Base-by-base conservation (phyloP, 352 stramenopile species). In the Globisporangium acanthophoron region DNA sequence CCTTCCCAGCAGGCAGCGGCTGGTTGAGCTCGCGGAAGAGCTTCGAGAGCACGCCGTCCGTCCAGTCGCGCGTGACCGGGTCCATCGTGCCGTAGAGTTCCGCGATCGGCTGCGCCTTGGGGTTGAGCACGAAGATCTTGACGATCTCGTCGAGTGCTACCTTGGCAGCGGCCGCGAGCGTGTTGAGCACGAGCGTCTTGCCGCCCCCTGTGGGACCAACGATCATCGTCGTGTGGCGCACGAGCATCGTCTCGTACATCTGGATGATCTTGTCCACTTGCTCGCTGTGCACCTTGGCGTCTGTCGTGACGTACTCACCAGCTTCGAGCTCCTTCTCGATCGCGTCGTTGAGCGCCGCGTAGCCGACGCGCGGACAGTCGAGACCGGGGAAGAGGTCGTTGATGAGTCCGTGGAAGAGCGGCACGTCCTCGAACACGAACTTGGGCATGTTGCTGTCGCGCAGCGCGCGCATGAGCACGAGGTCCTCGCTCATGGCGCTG, bases 201-300 rank as follows among this genome's bases (percentile, higher is more conserved):
- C 94, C 93, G 35, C 93, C 95, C 3, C 89, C 91, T 0, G 94
- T 98, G 2, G 92, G 92, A 0, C 95, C 95, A 0, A 98, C 94
- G 47, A 98, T 98, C 94, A 98, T 98, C 0, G 88, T 97, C 8
- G 92, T 98, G 73, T 98, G 94, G 2, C 95, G 84, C 35, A 98
- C 92, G 4, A 98, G 75, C 89, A 98, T 96, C 0, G 90, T 98
- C 71, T 98, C 93, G 68, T 98, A 98, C 89, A 98, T 97, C 54
- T 98, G 94, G 37, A 98, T 97, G 53, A 96, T 93, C 69, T 98
- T 98, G 66, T 98, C 94, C n/a, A 98, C 90, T 63, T 97, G 89
- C 13, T 96, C 84, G 27, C 87, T 81, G 68, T 92, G 91, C 4
- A 92, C 87, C 1, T 65, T 52, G 0, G 75, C 46, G 41, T 97